Conservation (phyloP, 75 land plant species). For the Pseudotsuga menziesii region DNA sequence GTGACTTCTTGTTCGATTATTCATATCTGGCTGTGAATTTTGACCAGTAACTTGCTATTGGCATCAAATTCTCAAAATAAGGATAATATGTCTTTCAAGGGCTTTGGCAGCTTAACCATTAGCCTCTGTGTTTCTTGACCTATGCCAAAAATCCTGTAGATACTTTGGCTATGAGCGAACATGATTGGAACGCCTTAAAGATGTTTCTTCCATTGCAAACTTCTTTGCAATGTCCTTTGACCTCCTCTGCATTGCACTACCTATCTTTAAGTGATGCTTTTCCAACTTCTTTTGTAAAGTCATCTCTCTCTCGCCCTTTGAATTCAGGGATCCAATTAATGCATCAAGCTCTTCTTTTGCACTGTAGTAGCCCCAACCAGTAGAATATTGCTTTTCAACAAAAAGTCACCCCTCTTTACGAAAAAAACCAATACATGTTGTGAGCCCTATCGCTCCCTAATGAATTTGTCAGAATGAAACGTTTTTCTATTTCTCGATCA, state of each 20-base stretch:
- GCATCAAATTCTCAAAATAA: not conserved
- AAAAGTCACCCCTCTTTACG: constrained; percentile 77
- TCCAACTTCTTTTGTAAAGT: constrained; percentile 68
- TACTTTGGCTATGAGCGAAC: constrained; percentile 65
- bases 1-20: no score
- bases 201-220: constrained; percentile 52
- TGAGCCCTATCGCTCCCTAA: constrained; percentile 76
- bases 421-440: constrained; percentile 89
- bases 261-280: constrained; percentile 45
- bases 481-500: constrained; percentile 78
- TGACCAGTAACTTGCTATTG: not conserved
- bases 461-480: constrained; percentile 53
- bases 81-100: not conserved
- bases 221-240: constrained; percentile 53
- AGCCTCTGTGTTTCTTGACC: constrained; percentile 36
- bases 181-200: constrained; percentile 75
- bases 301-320: constrained; percentile 81
- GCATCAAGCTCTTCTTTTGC: constrained; percentile 91
- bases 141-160: constrained; percentile 66
- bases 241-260: constrained; percentile 69
- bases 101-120: not conserved
- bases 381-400: constrained; percentile 68
- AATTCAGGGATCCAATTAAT: constrained; percentile 68
- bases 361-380: constrained; percentile 81
- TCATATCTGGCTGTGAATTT: not conserved